Base-by-base conservation (phyloP, 2,329 filamentous ascomycete species). In the Fusarium bactridioides region DNA sequence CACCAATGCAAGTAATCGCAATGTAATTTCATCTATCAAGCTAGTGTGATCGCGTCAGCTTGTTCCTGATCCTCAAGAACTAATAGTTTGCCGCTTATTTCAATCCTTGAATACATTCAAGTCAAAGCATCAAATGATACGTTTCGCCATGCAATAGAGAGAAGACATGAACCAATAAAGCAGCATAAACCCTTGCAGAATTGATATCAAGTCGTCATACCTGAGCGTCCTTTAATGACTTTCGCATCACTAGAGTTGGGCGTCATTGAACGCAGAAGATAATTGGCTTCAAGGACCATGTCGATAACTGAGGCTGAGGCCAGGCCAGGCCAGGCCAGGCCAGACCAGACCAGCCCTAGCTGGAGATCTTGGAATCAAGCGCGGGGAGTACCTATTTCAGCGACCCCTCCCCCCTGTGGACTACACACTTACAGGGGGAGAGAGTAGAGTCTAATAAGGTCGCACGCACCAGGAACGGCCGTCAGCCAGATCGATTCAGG, bases 401-500 rank as follows among this genome's bases (percentile, higher is more conserved):
- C 59, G 64, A 53, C 50, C 47, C 61, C 70, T 63, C 64, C 58
- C 33, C 53, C 59, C 69, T 45, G 58, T 57, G 23, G 54, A 27
- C 48, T 47, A 55, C 31, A 10, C 54, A 69, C 43, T 64, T 72
- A 69, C 71, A 73, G 66, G 74, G 23, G 7, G 16, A 19, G n/a
- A 33, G 29, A 33, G 47, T 15, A 33, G 48, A 33, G 47, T 15
- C 56, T 53, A 35, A 66, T 59, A 57, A 61, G 64, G 74, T 76
- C 62, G 61, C 13, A 33, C 31, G 33, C 74, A 76, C 74, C 67
- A 76, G 67, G 65, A 74, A 68, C 64, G 66, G 61, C 67, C 63
- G 47, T 62, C 56, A 62, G 47, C 63, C 60, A 69, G 68, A 64
- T 74, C 60, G 64, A 61, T 64, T 69, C 59, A 50, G 64, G 58